phyloP scores from a whole-genome alignment of 75 land plant species.

The Larix kaempferi region DNA sequence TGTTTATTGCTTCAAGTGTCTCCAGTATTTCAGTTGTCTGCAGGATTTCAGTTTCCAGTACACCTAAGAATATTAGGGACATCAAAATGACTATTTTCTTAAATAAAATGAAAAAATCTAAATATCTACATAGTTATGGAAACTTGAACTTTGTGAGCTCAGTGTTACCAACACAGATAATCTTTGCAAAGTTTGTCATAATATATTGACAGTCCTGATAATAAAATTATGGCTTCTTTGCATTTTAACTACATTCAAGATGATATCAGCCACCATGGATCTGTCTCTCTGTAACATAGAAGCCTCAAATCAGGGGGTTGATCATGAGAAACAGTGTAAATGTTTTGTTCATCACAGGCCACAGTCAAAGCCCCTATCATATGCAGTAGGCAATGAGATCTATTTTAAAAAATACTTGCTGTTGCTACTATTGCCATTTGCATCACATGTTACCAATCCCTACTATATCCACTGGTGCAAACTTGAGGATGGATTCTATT shows the following conservation, averaged over 20 bases:
- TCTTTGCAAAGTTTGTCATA: not conserved
- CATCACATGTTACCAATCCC: not conserved
- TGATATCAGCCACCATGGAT: not conserved
- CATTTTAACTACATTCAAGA: not conserved
- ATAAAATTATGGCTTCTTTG: slow-evolving; percentile 1
- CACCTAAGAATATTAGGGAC: not conserved
- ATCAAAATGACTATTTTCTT: not conserved
- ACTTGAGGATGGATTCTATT: not conserved
- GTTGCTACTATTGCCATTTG: not conserved
- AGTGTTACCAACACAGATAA: not conserved
- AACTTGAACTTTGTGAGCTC: slow-evolving; percentile 4
- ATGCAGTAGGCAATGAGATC: not conserved
- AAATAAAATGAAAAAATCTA: not conserved
- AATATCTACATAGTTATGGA: not conserved
- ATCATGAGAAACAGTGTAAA: not conserved
- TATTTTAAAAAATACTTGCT: not conserved
- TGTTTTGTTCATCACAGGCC: not conserved
- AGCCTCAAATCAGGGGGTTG: not conserved
- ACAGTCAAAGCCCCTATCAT: not conserved
- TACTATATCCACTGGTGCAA: not conserved
- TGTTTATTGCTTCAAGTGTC: not conserved
- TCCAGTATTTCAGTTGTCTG: not conserved
- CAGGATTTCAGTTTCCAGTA: not conserved
- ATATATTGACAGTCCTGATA: not conserved
- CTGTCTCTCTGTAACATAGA: not conserved